Evolutionary conservation across 2,329 filamentous ascomycete species (phyloP).

Genomic region (Hymenoscyphus repandus): DNA sequence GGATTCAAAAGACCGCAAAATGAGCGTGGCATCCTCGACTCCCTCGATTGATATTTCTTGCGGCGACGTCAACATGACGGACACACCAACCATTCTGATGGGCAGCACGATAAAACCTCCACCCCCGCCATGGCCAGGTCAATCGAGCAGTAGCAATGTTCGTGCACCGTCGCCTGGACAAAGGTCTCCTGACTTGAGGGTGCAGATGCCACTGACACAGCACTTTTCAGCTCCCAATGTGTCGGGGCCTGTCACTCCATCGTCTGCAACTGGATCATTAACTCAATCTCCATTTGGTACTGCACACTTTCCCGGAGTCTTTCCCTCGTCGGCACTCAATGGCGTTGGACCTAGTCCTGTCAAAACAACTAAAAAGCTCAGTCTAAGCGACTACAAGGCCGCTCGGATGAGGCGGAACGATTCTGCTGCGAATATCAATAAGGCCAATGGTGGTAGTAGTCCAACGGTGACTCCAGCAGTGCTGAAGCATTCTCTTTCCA

Average conservation of each 20-base stretch:
- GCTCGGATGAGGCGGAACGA: conserved; percentile 36
- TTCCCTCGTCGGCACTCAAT: conserved; percentile 39
- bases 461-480: conserved; percentile 31
- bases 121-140: conserved; percentile 26
- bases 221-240: conserved; percentile 38
- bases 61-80: conserved; percentile 24
- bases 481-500: conserved; percentile 36
- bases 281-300: conserved; percentile 47
- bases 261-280: conserved; percentile 40
- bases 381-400: conserved; percentile 60
- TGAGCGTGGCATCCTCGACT: conserved; percentile 25
- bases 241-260: conserved; percentile 40
- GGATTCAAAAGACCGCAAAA: conserved; percentile 19
- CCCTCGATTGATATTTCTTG: conserved; percentile 21
- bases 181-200: conserved; percentile 29
- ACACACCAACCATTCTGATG: conserved; percentile 21
- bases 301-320: conserved; percentile 37
- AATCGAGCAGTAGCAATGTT: conserved; percentile 5
- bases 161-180: conserved; percentile 6
- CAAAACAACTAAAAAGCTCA: conserved; percentile 57
- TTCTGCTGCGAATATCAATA: conserved; percentile 16
- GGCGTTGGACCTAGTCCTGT: conserved; percentile 50
- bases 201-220: conserved; percentile 54
- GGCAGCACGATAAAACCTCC: conserved; percentile 28
- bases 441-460: conserved; percentile 21